Evolutionary conservation across 371 early-diverging fungal species (phyloP).

Genomic region (Mortierella sp.): DNA sequence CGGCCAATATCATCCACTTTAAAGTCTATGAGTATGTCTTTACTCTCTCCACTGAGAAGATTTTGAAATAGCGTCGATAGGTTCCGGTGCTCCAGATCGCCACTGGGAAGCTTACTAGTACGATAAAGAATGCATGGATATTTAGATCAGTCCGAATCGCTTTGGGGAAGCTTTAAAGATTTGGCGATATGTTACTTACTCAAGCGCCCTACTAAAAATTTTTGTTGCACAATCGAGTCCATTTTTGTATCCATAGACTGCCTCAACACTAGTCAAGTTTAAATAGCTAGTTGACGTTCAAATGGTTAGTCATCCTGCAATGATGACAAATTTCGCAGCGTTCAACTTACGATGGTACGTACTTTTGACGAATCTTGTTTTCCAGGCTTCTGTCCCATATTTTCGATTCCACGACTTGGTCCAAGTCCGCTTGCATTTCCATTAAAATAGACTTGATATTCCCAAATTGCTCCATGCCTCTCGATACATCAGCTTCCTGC

Average conservation of each 20-base stretch:
- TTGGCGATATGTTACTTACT: constrained; percentile 10
- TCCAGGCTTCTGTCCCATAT: constrained; percentile 9
- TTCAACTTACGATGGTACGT: neutral
- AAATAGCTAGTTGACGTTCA: constrained; percentile 7
- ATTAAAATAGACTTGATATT: constrained; percentile 11
- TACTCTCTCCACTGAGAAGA: neutral
- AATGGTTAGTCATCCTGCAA: neutral
- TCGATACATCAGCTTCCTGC: neutral
- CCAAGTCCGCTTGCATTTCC: constrained; percentile 17
- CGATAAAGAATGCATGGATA: neutral
- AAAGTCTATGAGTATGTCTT: neutral
- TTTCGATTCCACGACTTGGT: neutral
- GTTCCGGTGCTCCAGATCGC: neutral
- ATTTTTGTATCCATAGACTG: constrained; percentile 23
- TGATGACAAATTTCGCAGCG: neutral
- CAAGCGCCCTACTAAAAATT: constrained; percentile 20
- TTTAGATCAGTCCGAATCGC: neutral
- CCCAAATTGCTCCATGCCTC: constrained; percentile 44
- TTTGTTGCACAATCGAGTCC: constrained; percentile 20
- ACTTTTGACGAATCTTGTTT: constrained; percentile 20
- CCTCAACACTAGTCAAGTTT: constrained; percentile 11
- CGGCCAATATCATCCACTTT: neutral
- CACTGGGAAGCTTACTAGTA: neutral
- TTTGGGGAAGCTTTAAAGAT: no score
- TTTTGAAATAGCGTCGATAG: neutral